These are phyloP conservation scores for Candida orba DNA, from an alignment of 805 yeast genomes.

Conservation along the genomic window DNA sequence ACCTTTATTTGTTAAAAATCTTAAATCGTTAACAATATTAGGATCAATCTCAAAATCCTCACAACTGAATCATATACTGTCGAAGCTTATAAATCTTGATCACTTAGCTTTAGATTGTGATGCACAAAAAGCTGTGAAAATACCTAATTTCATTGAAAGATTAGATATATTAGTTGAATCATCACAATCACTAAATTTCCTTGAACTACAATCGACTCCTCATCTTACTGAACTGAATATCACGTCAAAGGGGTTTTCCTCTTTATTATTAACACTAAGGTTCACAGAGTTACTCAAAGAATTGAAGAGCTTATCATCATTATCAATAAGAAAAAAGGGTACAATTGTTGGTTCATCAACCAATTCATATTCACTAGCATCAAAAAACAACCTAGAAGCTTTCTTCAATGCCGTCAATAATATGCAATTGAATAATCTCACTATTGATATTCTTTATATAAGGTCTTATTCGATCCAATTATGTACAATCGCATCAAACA, in stretches of 20 bases:
- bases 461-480: neutral
- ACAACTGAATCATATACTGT: neutral
- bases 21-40: slow-evolving; percentile 12
- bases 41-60: slow-evolving; percentile 5
- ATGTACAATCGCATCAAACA: neutral
- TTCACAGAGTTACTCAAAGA: neutral
- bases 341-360: neutral
- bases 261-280: neutral
- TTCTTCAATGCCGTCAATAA: neutral
- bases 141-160: neutral
- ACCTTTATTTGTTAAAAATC: neutral
- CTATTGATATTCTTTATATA: neutral
- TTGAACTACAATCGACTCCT: neutral
- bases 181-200: neutral
- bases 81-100: neutral
- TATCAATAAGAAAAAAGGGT: neutral
- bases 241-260: neutral
- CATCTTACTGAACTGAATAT: neutral
- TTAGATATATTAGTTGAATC: slow-evolving; percentile 2
- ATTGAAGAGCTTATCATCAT: neutral
- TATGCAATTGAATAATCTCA: neutral
- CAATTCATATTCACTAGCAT: neutral
- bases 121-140: neutral
- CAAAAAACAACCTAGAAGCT: neutral
- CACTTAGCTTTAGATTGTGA: slow-evolving; percentile 9